Percentiles rank a stretch among this genome's conserved stretches.
phyloP scores from a whole-genome alignment of 495 filamentous ascomycete species.

The Aspergillus saccharolyticus region DNA sequence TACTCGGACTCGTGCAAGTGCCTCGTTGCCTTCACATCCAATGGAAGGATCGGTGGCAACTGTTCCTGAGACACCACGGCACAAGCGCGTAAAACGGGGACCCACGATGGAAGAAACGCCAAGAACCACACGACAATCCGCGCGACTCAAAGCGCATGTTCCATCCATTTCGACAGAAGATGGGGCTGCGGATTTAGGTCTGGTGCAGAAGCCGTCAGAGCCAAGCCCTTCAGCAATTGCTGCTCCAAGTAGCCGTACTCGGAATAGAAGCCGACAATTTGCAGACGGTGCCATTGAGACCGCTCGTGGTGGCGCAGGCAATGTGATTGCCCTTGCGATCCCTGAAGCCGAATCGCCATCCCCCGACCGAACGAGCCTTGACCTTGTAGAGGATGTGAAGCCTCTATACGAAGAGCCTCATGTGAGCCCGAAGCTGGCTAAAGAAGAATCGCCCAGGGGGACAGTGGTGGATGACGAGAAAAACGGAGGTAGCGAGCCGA shows the following conservation, averaged over 20 bases:
- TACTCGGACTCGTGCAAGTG: constrained; percentile 21
- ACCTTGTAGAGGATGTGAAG: constrained; percentile 1
- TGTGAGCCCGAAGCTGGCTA: background rate
- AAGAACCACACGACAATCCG: constrained; percentile 34
- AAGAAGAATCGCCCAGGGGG: constrained; percentile 12
- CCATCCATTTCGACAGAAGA: constrained; percentile 19
- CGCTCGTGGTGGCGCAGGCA: background rate
- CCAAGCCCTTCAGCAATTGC: constrained; percentile 11
- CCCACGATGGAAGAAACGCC: constrained; percentile 21
- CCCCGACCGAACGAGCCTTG: constrained; percentile 6
- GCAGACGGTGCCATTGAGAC: constrained; percentile 8
- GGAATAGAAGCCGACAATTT: constrained; percentile 16
- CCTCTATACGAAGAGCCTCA: constrained; percentile 2
- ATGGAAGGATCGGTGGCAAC: constrained; percentile 14
- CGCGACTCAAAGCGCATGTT: constrained; percentile 26
- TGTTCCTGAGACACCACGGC: constrained; percentile 35
- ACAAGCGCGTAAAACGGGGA: constrained; percentile 22
- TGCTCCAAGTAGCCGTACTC: constrained; percentile 14
- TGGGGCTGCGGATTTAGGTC: constrained; percentile 17
- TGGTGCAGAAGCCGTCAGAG: constrained; percentile 11
- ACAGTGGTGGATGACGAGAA: constrained; percentile 8
- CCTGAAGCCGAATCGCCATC: constrained; percentile 10
- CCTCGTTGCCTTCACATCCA: constrained; percentile 14
- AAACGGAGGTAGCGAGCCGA: background rate
- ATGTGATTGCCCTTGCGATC: background rate